Percentiles rank a stretch among this genome's conserved stretches.
phyloP scores from a whole-genome alignment of 495 filamentous ascomycete genomes.

The Talaromyces stipitatus region DNA sequence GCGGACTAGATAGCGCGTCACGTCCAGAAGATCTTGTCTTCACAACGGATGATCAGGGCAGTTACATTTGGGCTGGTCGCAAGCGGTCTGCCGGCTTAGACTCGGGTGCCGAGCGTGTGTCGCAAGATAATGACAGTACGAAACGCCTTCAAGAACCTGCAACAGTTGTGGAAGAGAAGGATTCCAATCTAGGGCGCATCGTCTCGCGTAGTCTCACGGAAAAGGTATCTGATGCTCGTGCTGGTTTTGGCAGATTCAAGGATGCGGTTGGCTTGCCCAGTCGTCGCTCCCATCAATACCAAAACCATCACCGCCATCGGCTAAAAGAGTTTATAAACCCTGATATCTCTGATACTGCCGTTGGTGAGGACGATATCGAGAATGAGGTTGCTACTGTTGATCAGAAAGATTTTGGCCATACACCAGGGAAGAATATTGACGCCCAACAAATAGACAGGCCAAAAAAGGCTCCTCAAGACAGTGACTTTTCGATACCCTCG shows the following conservation, averaged over 20 bases:
- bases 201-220: constrained; percentile 75
- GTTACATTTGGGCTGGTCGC: constrained; percentile 54
- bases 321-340: constrained; percentile 31
- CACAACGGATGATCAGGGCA: constrained; percentile 57
- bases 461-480: constrained; percentile 4
- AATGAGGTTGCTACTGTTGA: not conserved
- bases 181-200: constrained; percentile 55
- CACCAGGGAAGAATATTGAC: not conserved
- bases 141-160: constrained; percentile 22
- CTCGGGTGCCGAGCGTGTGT: constrained; percentile 21
- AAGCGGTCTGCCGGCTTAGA: constrained; percentile 38
- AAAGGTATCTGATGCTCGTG: constrained; percentile 74
- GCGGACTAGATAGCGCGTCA: constrained; percentile 43
- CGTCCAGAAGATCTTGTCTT: constrained; percentile 54
- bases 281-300: constrained; percentile 34
- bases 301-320: constrained; percentile 20
- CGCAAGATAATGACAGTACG: constrained; percentile 20
- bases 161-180: constrained; percentile 47
- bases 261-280: constrained; percentile 64
- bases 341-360: constrained; percentile 15
- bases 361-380: constrained; percentile 30
- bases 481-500: not conserved
- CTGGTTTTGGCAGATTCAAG: constrained; percentile 75
- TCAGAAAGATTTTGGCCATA: not conserved
- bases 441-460: not conserved